Base-by-base conservation (phyloP, 2,329 filamentous ascomycete genomes). In the Fusarium algeriense region DNA sequence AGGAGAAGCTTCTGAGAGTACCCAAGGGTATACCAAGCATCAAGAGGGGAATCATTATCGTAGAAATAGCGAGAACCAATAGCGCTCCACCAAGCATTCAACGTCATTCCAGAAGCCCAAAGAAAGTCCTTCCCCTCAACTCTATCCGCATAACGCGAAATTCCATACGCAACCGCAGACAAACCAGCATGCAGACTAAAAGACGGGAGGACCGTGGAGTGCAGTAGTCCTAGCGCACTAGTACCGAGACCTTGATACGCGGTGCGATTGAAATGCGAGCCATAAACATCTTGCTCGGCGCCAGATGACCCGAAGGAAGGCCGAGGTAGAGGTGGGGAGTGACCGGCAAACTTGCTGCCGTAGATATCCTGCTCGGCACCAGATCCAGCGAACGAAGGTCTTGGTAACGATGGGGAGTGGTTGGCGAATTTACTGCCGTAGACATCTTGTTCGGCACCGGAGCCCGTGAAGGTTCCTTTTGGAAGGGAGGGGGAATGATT, bases 71-170 rank as follows among this genome's bases (percentile, higher is more conserved):
- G 58, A 15, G 49, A 19, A 7, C 64, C 64, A 26, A 67, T 26
- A 13, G 64, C 64, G 10, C 64, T 68, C 64, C 64, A 67, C 64
- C 64, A 67, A 5, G 64, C 64, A 12, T 67, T 67, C 8, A 67
- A 7, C 7, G 64, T 67, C 64, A 67, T 56, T 2, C 64, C 64
- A 0, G 64, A 63, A 6, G 64, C 64, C 64, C 64, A 67, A 6
- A 67, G 44, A 14, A 38, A 41, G 10, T 67, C 64, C 9, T 67
- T 67, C 6, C 64, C 64, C 7, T 67, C 64, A 4, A 67, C 26
- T 11, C 64, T 34, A 23, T 67, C 30, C 0, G 20, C 10, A 23
- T 68, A 68, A 11, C 64, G 56, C 9, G 64, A 67, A 10, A 63
- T 5, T 2, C 64, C 64, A 19, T 67, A 67, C 5, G 64, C 64